Percentiles rank a stretch among this genome's conserved stretches.
phyloP scores from a whole-genome alignment of 2,329 filamentous ascomycete species.

The Fusarium dlaminii region DNA sequence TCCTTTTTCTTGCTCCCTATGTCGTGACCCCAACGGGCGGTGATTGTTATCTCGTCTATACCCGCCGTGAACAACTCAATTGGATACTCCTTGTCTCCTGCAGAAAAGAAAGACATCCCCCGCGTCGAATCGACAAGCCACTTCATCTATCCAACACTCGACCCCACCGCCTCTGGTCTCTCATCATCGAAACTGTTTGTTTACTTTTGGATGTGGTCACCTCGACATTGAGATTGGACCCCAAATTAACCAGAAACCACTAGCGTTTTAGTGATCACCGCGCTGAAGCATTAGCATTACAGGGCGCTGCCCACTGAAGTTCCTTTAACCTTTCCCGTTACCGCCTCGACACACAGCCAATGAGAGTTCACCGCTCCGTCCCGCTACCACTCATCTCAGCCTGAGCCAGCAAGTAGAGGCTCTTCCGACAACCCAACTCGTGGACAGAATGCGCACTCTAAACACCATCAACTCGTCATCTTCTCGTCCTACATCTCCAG shows the following conservation, averaged over 20 bases:
- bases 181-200: conserved; percentile 24
- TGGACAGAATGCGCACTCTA: conserved; percentile 42
- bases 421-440: conserved; percentile 24
- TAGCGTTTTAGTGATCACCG: conserved; percentile 25
- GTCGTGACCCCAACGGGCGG: background rate
- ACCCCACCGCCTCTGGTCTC: conserved; percentile 26
- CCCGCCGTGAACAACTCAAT: background rate
- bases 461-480: conserved; percentile 43
- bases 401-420: conserved; percentile 30
- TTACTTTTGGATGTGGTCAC: conserved; percentile 28
- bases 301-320: conserved; percentile 12
- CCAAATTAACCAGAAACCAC: conserved; percentile 18
- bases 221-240: conserved; percentile 18
- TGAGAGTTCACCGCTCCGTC: conserved; percentile 28
- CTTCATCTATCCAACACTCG: conserved; percentile 18
- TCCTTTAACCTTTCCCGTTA: conserved; percentile 33
- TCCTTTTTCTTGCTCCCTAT: background rate
- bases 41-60: conserved; percentile 9
- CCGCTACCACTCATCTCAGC: conserved; percentile 26
- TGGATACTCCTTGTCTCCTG: background rate
- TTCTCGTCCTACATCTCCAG: conserved; percentile 26
- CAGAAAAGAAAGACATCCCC: conserved; percentile 13
- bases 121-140: conserved; percentile 11
- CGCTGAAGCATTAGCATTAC: background rate
- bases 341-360: conserved; percentile 27